A percentile compares a stretch with the other conserved stretches of the same genome.
phyloP scores from a whole-genome alignment of 1,139 yeast species.

The Pichia sp. region DNA sequence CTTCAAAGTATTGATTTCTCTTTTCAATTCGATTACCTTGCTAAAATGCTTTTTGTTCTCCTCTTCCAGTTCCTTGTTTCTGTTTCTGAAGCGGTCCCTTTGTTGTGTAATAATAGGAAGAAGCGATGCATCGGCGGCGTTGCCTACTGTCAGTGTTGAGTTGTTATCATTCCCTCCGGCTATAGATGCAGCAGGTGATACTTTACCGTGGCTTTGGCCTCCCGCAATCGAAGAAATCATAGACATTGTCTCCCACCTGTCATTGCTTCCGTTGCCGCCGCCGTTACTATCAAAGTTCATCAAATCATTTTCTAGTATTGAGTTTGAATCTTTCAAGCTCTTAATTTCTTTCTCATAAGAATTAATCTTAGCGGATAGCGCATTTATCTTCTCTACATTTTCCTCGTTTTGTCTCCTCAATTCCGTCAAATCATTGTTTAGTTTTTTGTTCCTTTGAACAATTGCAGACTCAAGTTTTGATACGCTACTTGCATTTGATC shows the following conservation, averaged over 20 bases:
- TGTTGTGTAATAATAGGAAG: slow-evolving; percentile 90
- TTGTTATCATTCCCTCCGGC: slow-evolving; percentile 37
- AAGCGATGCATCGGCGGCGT: slow-evolving; percentile 40
- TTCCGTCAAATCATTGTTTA: slow-evolving; percentile 57
- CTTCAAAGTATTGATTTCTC: slow-evolving; percentile 62
- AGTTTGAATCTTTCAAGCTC: slow-evolving; percentile 43
- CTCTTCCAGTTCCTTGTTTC: slow-evolving; percentile 79
- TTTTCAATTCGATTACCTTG: slow-evolving; percentile 53
- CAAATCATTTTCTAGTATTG: slow-evolving; percentile 69
- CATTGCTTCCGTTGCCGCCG: slow-evolving; percentile 22
- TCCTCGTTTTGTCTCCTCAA: slow-evolving; percentile 51
- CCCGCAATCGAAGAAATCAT: slow-evolving; percentile 56
- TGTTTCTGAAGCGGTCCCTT: slow-evolving; percentile 81
- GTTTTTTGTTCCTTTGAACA: slow-evolving; percentile 54
- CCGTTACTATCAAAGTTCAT: slow-evolving; percentile 40
- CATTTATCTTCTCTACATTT: slow-evolving; percentile 30
- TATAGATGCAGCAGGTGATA: slow-evolving; percentile 49
- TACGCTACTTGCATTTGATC: slow-evolving; percentile 3
- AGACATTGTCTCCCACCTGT: slow-evolving; percentile 61
- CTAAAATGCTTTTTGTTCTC: slow-evolving; percentile 60
- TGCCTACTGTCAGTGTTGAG: not conserved
- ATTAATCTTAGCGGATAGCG: slow-evolving; percentile 39
- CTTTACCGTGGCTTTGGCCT: slow-evolving; percentile 32
- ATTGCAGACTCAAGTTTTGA: slow-evolving; percentile 45
- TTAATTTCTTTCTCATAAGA: slow-evolving; percentile 38